These are phyloP conservation scores for Ogataea degrootiae DNA, from an alignment of 805 yeast species.

Conservation along the genomic window DNA sequence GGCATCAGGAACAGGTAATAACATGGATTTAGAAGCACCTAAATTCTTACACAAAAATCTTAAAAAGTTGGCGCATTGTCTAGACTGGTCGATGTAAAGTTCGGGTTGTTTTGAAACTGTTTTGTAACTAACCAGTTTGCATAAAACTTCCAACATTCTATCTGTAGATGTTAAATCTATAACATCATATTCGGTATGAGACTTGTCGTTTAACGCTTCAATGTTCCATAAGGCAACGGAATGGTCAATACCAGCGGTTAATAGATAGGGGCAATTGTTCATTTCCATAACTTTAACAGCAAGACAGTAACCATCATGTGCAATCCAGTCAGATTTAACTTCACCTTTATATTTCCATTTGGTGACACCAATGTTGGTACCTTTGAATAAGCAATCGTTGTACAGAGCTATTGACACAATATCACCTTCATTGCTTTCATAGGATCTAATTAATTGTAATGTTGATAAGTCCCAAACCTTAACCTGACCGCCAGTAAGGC, in stretches of 20 bases:
- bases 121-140: conserved; percentile 58
- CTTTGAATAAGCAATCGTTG: conserved; percentile 58
- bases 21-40: conserved; percentile 64
- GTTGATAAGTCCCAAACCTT: conserved; percentile 87
- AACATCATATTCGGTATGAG: conserved; percentile 1
- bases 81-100: conserved; percentile 67
- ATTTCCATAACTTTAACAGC: conserved; percentile 47
- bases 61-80: conserved; percentile 80
- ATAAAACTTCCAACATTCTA: conserved; percentile 56
- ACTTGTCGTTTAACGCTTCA: conserved; percentile 16
- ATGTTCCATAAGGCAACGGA: conserved; percentile 72
- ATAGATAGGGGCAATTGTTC: conserved; percentile 39
- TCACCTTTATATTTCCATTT: conserved; percentile 49
- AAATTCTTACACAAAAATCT: conserved; percentile 54
- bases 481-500: conserved; percentile 69
- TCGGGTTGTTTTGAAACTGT: conserved; percentile 76
- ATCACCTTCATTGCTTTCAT: conserved; percentile 40
- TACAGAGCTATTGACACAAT: conserved; percentile 57
- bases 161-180: conserved; percentile 32
- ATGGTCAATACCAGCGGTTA: conserved; percentile 69
- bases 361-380: conserved; percentile 47
- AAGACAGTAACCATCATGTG: conserved; percentile 53
- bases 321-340: conserved; percentile 41
- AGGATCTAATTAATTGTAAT: conserved; percentile 54
- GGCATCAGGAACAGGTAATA: conserved; percentile 70